Evolutionary conservation across 371 early-diverging fungal species (phyloP), one percentile per base, ranked within the genome.

Genomic region (Haplosporangium sp.): DNA sequence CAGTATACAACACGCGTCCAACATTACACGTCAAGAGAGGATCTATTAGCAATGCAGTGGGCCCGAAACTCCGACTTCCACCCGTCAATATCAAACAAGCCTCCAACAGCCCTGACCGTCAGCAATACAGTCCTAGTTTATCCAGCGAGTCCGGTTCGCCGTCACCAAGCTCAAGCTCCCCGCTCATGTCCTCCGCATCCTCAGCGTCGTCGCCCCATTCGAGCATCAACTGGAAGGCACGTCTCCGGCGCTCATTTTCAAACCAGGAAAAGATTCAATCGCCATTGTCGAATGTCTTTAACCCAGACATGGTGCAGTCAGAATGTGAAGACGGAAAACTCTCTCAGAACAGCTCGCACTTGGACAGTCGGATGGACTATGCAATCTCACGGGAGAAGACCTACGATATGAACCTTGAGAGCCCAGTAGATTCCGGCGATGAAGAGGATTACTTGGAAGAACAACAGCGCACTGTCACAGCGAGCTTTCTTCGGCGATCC

Each of bases 251-350:
- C 21, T 73, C 80, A 0, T 55, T 73, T 6, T 79, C 80, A n/a
- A 63, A 79, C 41, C 80, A 79, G 38, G 80, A 79, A 37, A 79
- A 79, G 48, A 61, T 79, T 14, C 80, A 79, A n/a, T 79, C 80
- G 0, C 80, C 80, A 0, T 55, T 79, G 8, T 79, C 80, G 23
- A 79, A 79, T 29, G 73, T 79, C n/a, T 79, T 79, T 58, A 79
- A 79, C 41, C 73, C 80, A 43, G 80, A 69, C 23, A 64, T 65
- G 62, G 20, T 52, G 7, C 70, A 62, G 46, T 66, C 70, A 0
- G 76, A 70, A 20, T 55, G 56, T 50, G 67, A 63, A 2, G 71
- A 76, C 23, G 67, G 54, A 20, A 76, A 71, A 43, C 71, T 71
- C 1, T 69, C 75, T 23, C 40, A 62, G 9, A 64, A 70, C 7